phyloP scores from a whole-genome alignment of 2,329 filamentous ascomycete genomes.

The Bipolaris bicolor region DNA sequence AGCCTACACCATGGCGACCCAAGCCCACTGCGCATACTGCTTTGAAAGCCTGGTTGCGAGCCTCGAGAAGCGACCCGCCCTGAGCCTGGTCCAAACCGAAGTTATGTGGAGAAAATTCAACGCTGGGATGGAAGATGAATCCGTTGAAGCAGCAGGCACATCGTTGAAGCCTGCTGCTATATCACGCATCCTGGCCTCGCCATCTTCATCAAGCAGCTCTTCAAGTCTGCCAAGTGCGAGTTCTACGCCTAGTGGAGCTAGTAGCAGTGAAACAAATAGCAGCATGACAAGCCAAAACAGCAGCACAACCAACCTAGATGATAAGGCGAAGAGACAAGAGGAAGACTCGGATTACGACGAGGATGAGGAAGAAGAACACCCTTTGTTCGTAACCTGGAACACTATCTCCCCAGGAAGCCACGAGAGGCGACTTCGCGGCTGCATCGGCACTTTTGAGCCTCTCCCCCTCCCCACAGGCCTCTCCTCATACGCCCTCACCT shows the following conservation, averaged over 20 bases:
- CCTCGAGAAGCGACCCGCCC: slow-evolving; percentile 71
- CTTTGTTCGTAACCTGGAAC: slow-evolving; percentile 96
- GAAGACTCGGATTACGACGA: slow-evolving; percentile 35
- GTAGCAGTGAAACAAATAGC: slow-evolving; percentile 41
- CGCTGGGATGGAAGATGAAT: slow-evolving; percentile 19
- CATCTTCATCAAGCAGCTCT: slow-evolving; percentile 51
- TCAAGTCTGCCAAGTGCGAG: slow-evolving; percentile 56
- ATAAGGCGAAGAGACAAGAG: slow-evolving; percentile 41
- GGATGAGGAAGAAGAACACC: slow-evolving; percentile 54
- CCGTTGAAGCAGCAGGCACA: slow-evolving; percentile 23
- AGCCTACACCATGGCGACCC: slow-evolving; percentile 71
- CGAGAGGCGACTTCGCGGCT: slow-evolving; percentile 78
- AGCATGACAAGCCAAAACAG: slow-evolving; percentile 53
- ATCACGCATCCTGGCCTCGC: slow-evolving; percentile 52
- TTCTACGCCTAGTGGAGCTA: slow-evolving; percentile 54
- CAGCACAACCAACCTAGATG: slow-evolving; percentile 40
- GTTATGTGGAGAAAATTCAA: slow-evolving; percentile 67
- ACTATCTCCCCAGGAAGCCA: slow-evolving; percentile 61
- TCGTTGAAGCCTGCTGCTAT: slow-evolving; percentile 51
- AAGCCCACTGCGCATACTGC: slow-evolving; percentile 87
- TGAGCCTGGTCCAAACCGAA: slow-evolving; percentile 73
- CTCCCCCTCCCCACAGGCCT: slow-evolving; percentile 14
- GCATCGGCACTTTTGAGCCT: slow-evolving; percentile 75
- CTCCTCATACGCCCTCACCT: slow-evolving; percentile 15
- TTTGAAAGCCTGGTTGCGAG: slow-evolving; percentile 84